Base-by-base conservation (phyloP, 2,329 filamentous ascomycete species). In the Epichloe sibirici region DNA sequence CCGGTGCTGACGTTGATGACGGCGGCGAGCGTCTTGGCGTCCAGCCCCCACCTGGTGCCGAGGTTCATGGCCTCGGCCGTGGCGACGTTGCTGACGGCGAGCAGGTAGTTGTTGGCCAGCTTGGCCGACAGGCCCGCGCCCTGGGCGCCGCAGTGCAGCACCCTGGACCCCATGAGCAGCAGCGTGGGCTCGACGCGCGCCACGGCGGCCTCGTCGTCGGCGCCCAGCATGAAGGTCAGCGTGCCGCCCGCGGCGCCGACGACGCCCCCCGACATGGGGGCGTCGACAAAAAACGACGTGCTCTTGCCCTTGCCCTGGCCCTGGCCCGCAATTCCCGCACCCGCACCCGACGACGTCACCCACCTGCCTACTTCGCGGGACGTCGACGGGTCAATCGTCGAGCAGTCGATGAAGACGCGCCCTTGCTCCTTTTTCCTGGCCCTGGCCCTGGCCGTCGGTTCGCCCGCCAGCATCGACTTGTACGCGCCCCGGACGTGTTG, bases 201-300 rank as follows among this genome's bases (percentile, higher is more conserved):
- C 1, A 93, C 74, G 0, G 87, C 66, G 4, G 77, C 71, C 1
- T 72, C 64, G 0, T 82, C 74, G 6, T 84, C 78, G 6, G 84
- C 78, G 44, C 93, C 93, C 52, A 97, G 82, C 93, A 98, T 97
- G 67, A 98, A 98, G 0, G 90, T 95, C 53, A 98, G 74, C 0
- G 89, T 90, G 37, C 86, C 93, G 12, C 89, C 89, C 5, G 82
- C 76, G 11, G 93, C 93, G 44, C 91, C 93, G 5, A 97, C 89
- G 0, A 96, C 90, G 49, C 93, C 93, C 47, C 93, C 93, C 0
- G 91, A 97, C 85, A 98, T 95, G 45, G 93, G 93, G 3, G 93
- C 91, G 65, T 98, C 93, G 54, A 96, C 83, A 63, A 97, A 96
- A 50, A 76, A 21, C 17, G 17, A 21, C 17, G 17, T 21, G 17